Percentiles rank a stretch among this genome's conserved stretches.
Conservation (phyloP, 1,284 basidiomycete species). For the Ganoderma sp. region DNA sequence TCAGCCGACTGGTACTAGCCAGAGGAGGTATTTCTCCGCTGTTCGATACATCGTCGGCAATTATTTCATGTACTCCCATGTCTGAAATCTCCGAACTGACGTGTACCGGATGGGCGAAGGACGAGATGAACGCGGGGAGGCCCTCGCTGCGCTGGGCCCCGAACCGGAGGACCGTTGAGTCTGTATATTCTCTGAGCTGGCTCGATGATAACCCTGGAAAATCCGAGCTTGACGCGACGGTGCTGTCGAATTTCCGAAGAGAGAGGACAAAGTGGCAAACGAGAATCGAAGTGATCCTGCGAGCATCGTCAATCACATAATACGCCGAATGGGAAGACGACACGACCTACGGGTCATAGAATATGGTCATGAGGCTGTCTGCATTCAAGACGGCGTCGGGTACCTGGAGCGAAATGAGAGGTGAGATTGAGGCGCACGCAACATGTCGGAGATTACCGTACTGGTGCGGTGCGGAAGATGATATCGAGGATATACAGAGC, state of each 20-base stretch:
- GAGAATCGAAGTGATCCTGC: neutral
- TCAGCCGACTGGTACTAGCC: no score
- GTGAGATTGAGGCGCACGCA: neutral
- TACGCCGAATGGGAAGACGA: no score
- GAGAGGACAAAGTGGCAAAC: slow-evolving; percentile 1
- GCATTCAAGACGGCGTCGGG: neutral
- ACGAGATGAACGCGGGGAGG: neutral
- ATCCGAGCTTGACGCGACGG: neutral
- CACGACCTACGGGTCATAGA: neutral
- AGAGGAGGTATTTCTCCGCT: no score
- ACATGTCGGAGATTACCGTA: neutral
- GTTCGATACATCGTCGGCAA: no score
- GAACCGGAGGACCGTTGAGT: neutral
- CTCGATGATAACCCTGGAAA: neutral
- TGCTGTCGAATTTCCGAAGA: neutral
- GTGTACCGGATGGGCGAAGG: neutral
- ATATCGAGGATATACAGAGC: neutral
- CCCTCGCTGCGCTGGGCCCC: neutral
- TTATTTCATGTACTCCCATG: no score
- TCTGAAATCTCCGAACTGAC: neutral
- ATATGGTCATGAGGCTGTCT: neutral
- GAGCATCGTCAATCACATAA: no score
- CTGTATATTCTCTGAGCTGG: neutral
- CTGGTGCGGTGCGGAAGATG: neutral
- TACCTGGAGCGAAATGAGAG: neutral